A percentile compares a stretch with the other conserved stretches of the same genome.
Evolutionary conservation across 768 basidiomycete species (phyloP).

Genomic region (Cytidiella melzeri): DNA sequence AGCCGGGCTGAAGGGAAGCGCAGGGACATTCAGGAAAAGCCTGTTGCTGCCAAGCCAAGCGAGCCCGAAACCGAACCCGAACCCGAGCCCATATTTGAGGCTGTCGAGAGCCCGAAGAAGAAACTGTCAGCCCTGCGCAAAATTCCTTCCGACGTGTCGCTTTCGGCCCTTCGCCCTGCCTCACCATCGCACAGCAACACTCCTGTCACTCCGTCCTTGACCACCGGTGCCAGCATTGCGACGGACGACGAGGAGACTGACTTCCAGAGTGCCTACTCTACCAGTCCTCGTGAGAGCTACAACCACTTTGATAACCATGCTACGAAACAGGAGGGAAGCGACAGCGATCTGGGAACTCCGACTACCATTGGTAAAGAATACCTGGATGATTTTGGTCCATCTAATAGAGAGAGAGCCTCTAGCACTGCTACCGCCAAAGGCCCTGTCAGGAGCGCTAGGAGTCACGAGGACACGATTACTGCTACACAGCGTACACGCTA

Average conservation of each 20-base stretch:
- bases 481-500: constrained; percentile 9
- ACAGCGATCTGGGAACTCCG: constrained; percentile 21
- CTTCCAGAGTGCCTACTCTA: constrained; percentile 82
- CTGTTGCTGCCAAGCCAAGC: background rate
- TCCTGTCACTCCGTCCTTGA: constrained; percentile 32
- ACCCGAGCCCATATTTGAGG: background rate
- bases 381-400: constrained; percentile 27
- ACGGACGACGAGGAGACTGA: constrained; percentile 81
- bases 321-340: constrained; percentile 9
- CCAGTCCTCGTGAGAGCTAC: constrained; percentile 65
- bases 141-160: constrained; percentile 29
- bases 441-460: constrained; percentile 26
- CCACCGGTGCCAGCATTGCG: constrained; percentile 26
- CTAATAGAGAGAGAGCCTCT: constrained; percentile 47
- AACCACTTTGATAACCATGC: constrained; percentile 35
- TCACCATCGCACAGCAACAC: constrained; percentile 20
- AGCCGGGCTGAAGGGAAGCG: background rate
- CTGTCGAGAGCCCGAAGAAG: background rate
- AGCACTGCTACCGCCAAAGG: constrained; percentile 48
- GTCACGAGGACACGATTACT: constrained; percentile 35
- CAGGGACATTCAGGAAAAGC: background rate
- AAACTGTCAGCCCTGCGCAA: constrained; percentile 24
- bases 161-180: constrained; percentile 21
- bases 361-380: constrained; percentile 18
- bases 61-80: background rate